Conservation (phyloP, 1,284 basidiomycete genomes). For the Pseudozyma flocculosa region DNA sequence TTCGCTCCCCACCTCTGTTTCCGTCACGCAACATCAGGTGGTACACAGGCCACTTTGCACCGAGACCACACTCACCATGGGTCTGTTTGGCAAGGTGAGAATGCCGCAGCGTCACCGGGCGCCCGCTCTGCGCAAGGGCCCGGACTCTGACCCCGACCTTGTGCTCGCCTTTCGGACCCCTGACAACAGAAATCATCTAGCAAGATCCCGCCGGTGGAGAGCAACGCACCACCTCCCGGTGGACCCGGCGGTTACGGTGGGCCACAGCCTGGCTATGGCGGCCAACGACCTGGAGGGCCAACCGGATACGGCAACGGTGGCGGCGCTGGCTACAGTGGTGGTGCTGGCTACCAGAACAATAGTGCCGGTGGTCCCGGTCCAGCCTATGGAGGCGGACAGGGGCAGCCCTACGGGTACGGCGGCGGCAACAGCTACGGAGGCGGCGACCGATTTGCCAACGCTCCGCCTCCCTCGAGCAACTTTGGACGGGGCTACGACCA, state of each 20-base stretch:
- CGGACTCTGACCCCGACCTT: neutral
- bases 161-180: too few relatives aligned
- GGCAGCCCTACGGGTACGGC: conserved; percentile 3
- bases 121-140: too few relatives aligned
- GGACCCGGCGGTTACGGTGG: conserved; percentile 1
- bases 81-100: conserved; percentile 23
- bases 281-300: conserved; percentile 2
- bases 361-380: conserved; percentile 1
- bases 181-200: conserved; percentile 14
- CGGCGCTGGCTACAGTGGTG: conserved; percentile 3
- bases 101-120: neutral
- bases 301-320: conserved; percentile 3
- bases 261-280: conserved; percentile 14
- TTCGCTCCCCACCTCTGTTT: too few relatives aligned
- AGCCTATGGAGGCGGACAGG: conserved; percentile 1
- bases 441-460: conserved; percentile 32
- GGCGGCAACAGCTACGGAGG: conserved; percentile 5
- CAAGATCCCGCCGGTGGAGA: conserved; percentile 29
- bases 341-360: conserved; percentile 6
- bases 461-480: conserved; percentile 26
- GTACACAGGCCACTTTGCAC: too few relatives aligned
- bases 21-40: too few relatives aligned
- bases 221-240: conserved; percentile 6
- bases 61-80: conserved; percentile 9
- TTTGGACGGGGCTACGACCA: conserved; percentile 43